Conservation (phyloP, 495 filamentous ascomycete genomes). For the Podospora comata region DNA sequence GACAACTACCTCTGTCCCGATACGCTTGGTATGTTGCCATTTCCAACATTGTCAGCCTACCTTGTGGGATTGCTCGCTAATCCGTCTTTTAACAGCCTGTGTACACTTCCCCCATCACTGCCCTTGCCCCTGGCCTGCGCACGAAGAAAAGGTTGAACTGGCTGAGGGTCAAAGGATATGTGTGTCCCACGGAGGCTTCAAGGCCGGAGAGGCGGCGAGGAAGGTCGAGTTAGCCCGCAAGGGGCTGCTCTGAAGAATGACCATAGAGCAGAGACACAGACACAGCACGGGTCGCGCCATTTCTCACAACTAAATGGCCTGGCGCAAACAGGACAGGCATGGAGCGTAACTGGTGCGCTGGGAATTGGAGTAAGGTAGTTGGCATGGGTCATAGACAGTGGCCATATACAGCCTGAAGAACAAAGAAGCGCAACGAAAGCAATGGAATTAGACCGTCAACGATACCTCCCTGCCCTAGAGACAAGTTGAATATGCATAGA, state of each 20-base stretch:
- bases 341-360: not conserved
- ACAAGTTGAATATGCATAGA: not conserved
- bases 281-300: not conserved
- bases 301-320: not conserved
- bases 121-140: conserved; percentile 74
- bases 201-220: conserved; percentile 66
- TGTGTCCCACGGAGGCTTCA: conserved; percentile 77
- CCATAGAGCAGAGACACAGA: not conserved
- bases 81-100: conserved; percentile 53
- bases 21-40: conserved; percentile 56
- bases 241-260: conserved; percentile 59
- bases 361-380: not conserved
- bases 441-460: not conserved
- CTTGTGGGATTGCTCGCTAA: not conserved
- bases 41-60: not conserved
- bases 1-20: conserved; percentile 88
- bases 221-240: conserved; percentile 82
- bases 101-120: conserved; percentile 94
- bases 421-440: not conserved
- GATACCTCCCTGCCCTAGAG: not conserved
- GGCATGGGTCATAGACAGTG: not conserved
- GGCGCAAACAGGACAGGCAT: not conserved
- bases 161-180: conserved; percentile 79
- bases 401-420: not conserved
- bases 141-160: conserved; percentile 87